Base-by-base conservation (phyloP, 768 basidiomycete species). In the Asterophora parasitica region DNA sequence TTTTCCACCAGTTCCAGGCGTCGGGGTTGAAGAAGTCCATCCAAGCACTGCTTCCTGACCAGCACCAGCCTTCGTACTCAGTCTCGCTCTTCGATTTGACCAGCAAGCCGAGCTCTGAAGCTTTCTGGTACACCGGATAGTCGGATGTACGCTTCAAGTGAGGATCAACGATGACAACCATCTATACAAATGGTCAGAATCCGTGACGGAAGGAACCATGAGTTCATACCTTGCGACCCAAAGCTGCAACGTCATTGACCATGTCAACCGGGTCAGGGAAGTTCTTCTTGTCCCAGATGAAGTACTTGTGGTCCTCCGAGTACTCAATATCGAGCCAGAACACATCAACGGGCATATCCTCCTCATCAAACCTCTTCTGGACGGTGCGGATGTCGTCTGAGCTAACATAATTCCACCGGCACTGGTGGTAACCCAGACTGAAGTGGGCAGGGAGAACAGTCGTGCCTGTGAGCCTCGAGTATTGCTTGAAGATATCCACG, bases 251-350 rank as follows among this genome's bases (percentile, higher is more conserved):
- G 43, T 90, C 88, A 40, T 90, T 83, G 36, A 84, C 79, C 96
- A 99, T 97, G 43, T 86, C 83, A 13, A 91, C 85, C 1, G 95
- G 95, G 61, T 96, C 88, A 5, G 94, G 92, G 83, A 98, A 98
- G 31, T 74, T 79, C 67, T 87, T 88, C 50, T 83, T 72, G 58
- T 97, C 84, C 96, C 96, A 99, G 54, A 97, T 89, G 65, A 98
- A 92, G 75, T 99, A 98, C 65, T 92, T 87, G 69, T 96, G 92
- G 37, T 92, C 91, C 36, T 87, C 82, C 0, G 94, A 72, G 65
- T 96, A 96, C 63, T 96, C 95, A 58, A 98, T 96, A 66, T 96
- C 95, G 35, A 97, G 77, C 95, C 94, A 97, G 61, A 97, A 85
- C 3, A 94, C 92, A 59, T 97, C 95, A 10, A 98, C 81, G 0